These are phyloP conservation scores for Boeremia exigua DNA, from an alignment of 2,329 filamentous ascomycete species.

Conservation along the genomic window DNA sequence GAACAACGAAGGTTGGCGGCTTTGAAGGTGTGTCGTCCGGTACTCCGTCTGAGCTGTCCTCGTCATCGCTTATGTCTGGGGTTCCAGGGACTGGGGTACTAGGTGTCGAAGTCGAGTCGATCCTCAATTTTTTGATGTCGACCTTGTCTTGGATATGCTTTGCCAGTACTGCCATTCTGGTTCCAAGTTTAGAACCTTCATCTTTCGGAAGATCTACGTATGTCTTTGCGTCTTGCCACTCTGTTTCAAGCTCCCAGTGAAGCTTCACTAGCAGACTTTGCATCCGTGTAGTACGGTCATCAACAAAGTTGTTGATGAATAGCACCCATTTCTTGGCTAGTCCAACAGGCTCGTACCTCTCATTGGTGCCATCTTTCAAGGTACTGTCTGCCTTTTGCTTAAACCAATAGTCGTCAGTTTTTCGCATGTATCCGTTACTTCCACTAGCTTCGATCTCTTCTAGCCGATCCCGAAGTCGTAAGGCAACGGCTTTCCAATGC, in stretches of 20 bases:
- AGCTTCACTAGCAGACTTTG: not conserved
- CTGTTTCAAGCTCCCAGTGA: not conserved
- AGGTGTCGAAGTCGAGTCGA: too few species aligned
- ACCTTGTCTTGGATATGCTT: too few species aligned
- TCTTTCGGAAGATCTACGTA: not conserved
- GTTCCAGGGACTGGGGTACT: too few species aligned
- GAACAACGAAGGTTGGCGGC: too few species aligned
- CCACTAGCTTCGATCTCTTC: not conserved
- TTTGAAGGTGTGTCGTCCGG: too few species aligned
- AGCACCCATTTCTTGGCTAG: not conserved
- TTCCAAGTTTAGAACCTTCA: too few species aligned
- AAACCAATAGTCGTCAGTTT: not conserved
- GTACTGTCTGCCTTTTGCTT: not conserved
- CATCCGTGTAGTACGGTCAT: not conserved
- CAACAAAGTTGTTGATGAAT: not conserved
- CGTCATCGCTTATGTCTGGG: too few species aligned
- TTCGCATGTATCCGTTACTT: not conserved
- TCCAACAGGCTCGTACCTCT: not conserved
- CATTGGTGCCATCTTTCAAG: not conserved
- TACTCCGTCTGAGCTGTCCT: too few species aligned
- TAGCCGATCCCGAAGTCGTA: not conserved
- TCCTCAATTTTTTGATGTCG: too few species aligned
- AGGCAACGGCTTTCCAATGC: not conserved
- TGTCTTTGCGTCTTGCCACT: slow-evolving; percentile 34
- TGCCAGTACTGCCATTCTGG: too few species aligned